phyloP scores from a whole-genome alignment of 2,329 filamentous ascomycete genomes.

The Penicillium sp. region DNA sequence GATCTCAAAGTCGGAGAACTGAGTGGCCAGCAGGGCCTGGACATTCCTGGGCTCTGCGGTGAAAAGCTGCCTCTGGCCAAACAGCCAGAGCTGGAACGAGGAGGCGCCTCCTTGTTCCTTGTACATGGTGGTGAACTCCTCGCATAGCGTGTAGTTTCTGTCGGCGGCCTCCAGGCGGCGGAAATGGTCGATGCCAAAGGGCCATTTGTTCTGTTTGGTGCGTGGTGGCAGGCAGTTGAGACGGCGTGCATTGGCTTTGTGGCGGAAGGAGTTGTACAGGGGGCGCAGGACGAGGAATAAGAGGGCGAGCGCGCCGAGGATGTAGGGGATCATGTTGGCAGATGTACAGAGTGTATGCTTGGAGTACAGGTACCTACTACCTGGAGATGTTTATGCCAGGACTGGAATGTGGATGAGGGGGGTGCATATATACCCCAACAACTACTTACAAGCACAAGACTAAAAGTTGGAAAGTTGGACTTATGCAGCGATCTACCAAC shows the following conservation, averaged over 20 bases:
- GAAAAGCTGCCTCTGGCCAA: constrained; percentile 3
- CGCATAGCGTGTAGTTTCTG: background rate
- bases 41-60: constrained; percentile 57
- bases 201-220: constrained; percentile 1
- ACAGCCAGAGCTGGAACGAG: background rate
- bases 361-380: no score
- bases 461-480: no score
- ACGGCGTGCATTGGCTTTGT: constrained; percentile 2
- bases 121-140: background rate
- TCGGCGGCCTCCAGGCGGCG: constrained; percentile 1
- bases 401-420: no score
- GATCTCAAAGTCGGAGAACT: constrained; percentile 81
- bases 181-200: constrained; percentile 6
- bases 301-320: background rate
- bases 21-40: constrained; percentile 77
- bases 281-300: constrained; percentile 1
- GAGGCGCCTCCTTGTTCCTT: background rate
- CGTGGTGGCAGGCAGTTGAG: background rate
- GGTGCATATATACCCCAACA: no score
- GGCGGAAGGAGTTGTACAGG: constrained; percentile 1
- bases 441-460: no score
- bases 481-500: no score
- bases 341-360: no score
- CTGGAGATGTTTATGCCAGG: no score
- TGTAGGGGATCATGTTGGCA: background rate